phyloP scores from a whole-genome alignment of 2,329 filamentous ascomycete species.

The Fusarium anthophilum region DNA sequence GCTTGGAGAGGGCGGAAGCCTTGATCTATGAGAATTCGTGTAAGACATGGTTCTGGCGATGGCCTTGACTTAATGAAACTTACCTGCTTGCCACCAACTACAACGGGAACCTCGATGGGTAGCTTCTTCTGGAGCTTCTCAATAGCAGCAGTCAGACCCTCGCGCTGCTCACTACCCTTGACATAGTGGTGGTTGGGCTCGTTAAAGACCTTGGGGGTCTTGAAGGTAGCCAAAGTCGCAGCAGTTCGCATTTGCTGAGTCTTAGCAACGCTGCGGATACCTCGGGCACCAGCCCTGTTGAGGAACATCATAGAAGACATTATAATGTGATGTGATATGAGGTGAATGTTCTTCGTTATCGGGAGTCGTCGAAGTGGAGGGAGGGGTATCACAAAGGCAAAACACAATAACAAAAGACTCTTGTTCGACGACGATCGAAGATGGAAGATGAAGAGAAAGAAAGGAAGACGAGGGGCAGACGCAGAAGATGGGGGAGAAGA shows the following conservation, averaged over 20 bases:
- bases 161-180: conserved; percentile 82
- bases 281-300: conserved; percentile 46
- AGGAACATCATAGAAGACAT: conserved; percentile 50
- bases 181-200: conserved; percentile 96
- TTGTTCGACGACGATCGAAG: conserved; percentile 28
- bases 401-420: conserved; percentile 1
- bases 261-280: conserved; percentile 44
- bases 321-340: not conserved
- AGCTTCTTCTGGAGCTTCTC: conserved; percentile 73
- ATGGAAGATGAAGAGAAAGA: conserved; percentile 18
- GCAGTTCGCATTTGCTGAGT: conserved; percentile 46
- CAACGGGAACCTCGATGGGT: conserved; percentile 81
- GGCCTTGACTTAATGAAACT: conserved; percentile 31
- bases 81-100: conserved; percentile 85
- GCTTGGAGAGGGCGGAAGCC: conserved; percentile 71
- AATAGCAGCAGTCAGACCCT: conserved; percentile 78
- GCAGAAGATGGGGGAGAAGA: conserved; percentile 1
- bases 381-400: conserved; percentile 37
- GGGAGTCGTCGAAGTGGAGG: conserved; percentile 14
- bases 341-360: conserved; percentile 21
- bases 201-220: conserved; percentile 85
- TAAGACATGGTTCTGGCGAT: conserved; percentile 10
- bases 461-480: not conserved
- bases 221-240: conserved; percentile 82
- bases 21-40: conserved; percentile 62